Evolutionary conservation across 1,284 basidiomycete genomes (phyloP).

Genomic region (Puccinia horiana): DNA sequence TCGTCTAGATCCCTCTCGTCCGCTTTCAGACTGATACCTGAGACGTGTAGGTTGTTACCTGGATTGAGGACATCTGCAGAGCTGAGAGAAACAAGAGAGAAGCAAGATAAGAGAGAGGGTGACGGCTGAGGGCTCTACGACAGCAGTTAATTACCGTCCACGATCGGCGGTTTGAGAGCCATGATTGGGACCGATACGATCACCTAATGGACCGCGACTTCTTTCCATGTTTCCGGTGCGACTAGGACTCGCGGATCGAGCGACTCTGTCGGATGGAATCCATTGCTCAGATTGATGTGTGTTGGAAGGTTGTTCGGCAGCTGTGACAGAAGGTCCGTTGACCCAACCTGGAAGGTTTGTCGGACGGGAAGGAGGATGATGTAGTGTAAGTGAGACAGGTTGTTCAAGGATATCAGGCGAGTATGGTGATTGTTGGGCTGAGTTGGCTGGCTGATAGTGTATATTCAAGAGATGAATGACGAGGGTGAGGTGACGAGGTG

Average conservation of each 20-base stretch:
- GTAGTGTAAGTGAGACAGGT: not conserved
- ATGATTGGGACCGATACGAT: not conserved
- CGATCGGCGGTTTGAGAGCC: slow-evolving; percentile 43
- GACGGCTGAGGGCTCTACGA: not conserved
- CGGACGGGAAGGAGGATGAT: not conserved
- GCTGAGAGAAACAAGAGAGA: slow-evolving; percentile 39
- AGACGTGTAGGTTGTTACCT: slow-evolving; percentile 96
- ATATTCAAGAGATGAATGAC: slow-evolving; percentile 2
- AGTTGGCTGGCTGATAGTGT: not conserved
- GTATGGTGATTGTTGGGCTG: not conserved
- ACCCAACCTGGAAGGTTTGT: slow-evolving; percentile 37
- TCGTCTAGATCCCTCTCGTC: slow-evolving; percentile 84
- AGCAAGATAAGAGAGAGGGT: not conserved
- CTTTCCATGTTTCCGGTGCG: slow-evolving; percentile 14
- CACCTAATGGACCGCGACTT: slow-evolving; percentile 34
- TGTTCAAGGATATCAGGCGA: not conserved
- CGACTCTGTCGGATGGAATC: not conserved
- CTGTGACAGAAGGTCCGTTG: slow-evolving; percentile 40
- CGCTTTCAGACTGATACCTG: slow-evolving; percentile 75
- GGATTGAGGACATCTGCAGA: slow-evolving; percentile 68
- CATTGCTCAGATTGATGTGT: not conserved
- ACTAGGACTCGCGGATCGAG: slow-evolving; percentile 24
- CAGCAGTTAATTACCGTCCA: slow-evolving; percentile 37
- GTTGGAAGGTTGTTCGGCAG: not conserved
- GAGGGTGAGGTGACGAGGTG: not conserved